Percentiles rank a stretch among this genome's conserved stretches.
Evolutionary conservation across 78 protist species (phyloP).

Genomic region (Monosiga brevicollis): DNA sequence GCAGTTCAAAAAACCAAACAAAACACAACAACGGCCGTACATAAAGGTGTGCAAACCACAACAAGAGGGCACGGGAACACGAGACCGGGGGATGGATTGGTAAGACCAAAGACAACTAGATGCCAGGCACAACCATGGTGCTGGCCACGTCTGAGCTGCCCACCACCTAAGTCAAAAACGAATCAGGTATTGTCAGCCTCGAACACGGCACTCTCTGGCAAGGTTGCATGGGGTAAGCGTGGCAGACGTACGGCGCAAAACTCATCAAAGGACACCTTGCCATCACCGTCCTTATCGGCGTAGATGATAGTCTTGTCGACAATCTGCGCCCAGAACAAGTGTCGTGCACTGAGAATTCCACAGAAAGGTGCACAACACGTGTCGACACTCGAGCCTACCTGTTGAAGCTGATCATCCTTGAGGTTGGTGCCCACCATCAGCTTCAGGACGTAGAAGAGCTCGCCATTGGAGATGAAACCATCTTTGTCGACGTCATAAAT

Average conservation of each 20-base stretch:
- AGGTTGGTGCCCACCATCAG: slow-evolving; percentile 93
- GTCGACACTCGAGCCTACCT: too few relatives aligned
- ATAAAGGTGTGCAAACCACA: background rate
- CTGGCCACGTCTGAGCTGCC: background rate
- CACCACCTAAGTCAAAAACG: background rate
- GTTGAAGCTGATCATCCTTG: slow-evolving; percentile 82
- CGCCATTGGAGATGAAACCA: slow-evolving; percentile 76
- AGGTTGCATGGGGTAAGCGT: background rate
- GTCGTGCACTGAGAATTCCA: background rate
- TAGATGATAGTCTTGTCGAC: slow-evolving; percentile 91
- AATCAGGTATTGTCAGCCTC: background rate
- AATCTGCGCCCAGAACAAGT: slow-evolving; percentile 48
- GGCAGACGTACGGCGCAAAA: slow-evolving; percentile 24
- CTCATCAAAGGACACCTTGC: slow-evolving; percentile 47
- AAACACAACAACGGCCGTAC: background rate
- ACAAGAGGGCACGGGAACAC: background rate
- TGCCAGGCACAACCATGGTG: background rate
- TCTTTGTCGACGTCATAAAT: slow-evolving; percentile 91
- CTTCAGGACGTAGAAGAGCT: slow-evolving; percentile 69
- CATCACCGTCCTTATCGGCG: slow-evolving; percentile 56
- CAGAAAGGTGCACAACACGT: background rate
- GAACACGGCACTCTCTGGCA: too few relatives aligned
- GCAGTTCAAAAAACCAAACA: background rate
- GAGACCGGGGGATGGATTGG: background rate
- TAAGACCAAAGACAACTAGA: background rate